phyloP scores from a whole-genome alignment of 768 basidiomycete genomes.

The Fomitopsis pulvina region DNA sequence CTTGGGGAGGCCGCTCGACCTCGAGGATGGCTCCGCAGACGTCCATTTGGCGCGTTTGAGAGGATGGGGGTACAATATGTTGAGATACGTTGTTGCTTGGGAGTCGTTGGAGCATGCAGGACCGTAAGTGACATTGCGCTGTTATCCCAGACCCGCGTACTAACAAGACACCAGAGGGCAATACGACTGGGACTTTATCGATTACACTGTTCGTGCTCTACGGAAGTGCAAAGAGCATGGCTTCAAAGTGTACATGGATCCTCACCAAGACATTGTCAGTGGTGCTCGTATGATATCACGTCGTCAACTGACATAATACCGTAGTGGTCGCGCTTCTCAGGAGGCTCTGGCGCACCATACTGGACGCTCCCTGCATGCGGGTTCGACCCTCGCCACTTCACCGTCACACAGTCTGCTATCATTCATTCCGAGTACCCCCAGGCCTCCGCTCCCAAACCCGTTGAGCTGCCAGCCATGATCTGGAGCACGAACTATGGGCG shows the following conservation, averaged over 20 bases:
- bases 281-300: not conserved
- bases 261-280: slow-evolving; percentile 87
- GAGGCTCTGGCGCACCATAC: slow-evolving; percentile 90
- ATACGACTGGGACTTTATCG: slow-evolving; percentile 89
- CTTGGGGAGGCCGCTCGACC: slow-evolving; percentile 67
- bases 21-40: slow-evolving; percentile 84
- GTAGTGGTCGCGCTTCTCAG: slow-evolving; percentile 93
- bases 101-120: slow-evolving; percentile 91
- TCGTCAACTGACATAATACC: not conserved
- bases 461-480: slow-evolving; percentile 83
- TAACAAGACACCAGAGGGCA: slow-evolving; percentile 50
- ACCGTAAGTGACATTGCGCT: slow-evolving; percentile 62
- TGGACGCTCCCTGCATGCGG: slow-evolving; percentile 93
- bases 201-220: slow-evolving; percentile 84
- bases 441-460: slow-evolving; percentile 56
- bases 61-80: slow-evolving; percentile 91
- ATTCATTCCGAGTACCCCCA: slow-evolving; percentile 85
- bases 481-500: slow-evolving; percentile 97
- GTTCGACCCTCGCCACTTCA: slow-evolving; percentile 79
- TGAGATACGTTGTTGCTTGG: slow-evolving; percentile 88
- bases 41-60: slow-evolving; percentile 78
- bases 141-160: not conserved
- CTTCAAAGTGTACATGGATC: slow-evolving; percentile 89
- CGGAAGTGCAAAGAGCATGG: slow-evolving; percentile 89
- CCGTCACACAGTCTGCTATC: slow-evolving; percentile 78